Base-by-base conservation (phyloP, 495 filamentous ascomycete genomes). In the Cercophora sp. region DNA sequence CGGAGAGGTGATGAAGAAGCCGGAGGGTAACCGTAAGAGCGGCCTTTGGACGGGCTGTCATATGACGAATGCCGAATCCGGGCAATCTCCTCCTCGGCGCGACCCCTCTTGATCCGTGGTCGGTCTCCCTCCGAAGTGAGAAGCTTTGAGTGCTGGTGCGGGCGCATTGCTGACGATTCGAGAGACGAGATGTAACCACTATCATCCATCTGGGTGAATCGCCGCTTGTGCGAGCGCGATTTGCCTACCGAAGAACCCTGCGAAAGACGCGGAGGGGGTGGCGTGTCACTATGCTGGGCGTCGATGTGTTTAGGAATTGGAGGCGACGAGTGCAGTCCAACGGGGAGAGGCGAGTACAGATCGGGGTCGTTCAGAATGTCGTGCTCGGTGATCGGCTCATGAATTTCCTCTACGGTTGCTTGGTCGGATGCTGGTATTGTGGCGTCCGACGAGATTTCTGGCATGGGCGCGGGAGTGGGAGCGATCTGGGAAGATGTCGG, bases 131-230 rank as follows among this genome's bases (percentile, higher is more conserved):
- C 89, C 2, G 88, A 89, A 8, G 84, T 86, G 49, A 86, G 70
- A 2, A 88, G 76, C 51, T 81, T 74, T 27, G 72, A 63, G 48
- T 81, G 81, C 48, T 70, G 71, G 46, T 82, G 81, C 23, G 85
- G 83, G 26, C 91, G 80, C 58, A 88, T 76, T n/a, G 78, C 89
- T 0, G 93, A 96, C 1, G 93, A 97, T 37, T 96, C 93, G n/a
- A 98, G 72, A 0, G 92, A 96, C 1, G 93, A 98, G 60, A 95
- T 96, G 66, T 96, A 98, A 9, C 93, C 93, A 66, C 91, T 96
- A 61, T 98, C 93, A 58, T 95, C 90, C 72, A 96, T 83, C 11
- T 82, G 81, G 3, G 73, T 73, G 58, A 83, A 80, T 63, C 88
- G 91, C 39, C 86, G 83, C 68, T 88, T 92, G 42, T 83, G 80